Evolutionary conservation across 441 rosid genomes (phyloP).

Genomic region (Populus hybrid): DNA sequence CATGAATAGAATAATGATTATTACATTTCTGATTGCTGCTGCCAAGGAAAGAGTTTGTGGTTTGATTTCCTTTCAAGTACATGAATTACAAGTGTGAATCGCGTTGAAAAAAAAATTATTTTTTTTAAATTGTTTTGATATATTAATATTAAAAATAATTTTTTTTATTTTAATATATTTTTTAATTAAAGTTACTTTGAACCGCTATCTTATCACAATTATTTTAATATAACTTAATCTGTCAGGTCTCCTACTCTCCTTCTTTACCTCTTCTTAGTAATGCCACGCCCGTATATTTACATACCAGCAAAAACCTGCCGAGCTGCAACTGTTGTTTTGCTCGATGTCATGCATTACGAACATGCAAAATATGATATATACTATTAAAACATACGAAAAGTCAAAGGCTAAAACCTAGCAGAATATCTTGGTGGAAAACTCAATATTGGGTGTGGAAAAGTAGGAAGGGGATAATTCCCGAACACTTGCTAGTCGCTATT

Average conservation of each 20-base stretch:
- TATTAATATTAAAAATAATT: too few relatives aligned
- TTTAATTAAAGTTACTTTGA: too few relatives aligned
- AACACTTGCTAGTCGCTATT: background rate
- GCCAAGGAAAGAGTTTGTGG: background rate
- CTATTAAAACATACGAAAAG: background rate
- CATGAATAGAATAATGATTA: background rate
- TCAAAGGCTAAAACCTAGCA: background rate
- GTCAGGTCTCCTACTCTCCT: too few relatives aligned
- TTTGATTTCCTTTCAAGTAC: background rate
- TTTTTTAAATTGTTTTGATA: too few relatives aligned
- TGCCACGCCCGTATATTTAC: background rate
- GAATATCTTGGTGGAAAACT: background rate
- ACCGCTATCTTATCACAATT: too few relatives aligned
- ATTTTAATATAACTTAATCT: too few relatives aligned
- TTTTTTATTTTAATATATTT: too few relatives aligned
- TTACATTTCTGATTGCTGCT: background rate
- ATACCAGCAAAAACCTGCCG: background rate
- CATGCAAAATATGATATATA: background rate
- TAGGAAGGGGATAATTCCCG: background rate
- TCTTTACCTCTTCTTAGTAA: too few relatives aligned
- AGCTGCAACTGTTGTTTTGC: background rate
- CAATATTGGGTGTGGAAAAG: background rate
- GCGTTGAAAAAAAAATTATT: background rate
- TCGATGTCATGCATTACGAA: slow-evolving; percentile 14
- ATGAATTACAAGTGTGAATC: background rate